Evolutionary conservation across 805 yeast species (phyloP).

Genomic region (Ogataea kodamae): DNA sequence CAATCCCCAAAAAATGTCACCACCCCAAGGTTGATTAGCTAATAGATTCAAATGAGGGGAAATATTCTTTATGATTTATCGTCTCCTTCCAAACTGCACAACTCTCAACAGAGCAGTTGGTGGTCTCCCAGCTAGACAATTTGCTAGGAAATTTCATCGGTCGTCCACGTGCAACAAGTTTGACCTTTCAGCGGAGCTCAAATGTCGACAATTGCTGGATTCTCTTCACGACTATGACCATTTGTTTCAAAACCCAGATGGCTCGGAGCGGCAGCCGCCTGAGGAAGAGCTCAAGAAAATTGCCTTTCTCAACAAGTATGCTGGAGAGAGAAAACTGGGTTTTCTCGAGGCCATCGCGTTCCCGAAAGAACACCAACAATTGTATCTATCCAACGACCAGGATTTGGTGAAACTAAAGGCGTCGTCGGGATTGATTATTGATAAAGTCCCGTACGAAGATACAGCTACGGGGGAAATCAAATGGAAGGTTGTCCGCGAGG

Average conservation of each 20-base stretch:
- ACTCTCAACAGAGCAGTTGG: no score
- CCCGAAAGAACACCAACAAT: conserved; percentile 47
- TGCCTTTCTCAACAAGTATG: conserved; percentile 64
- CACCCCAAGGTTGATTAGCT: no score
- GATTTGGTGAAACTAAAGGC: conserved; percentile 57
- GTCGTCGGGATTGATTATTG: conserved; percentile 63
- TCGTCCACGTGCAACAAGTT: conserved; percentile 23
- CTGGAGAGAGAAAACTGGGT: conserved; percentile 53
- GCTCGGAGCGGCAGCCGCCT: conserved; percentile 63
- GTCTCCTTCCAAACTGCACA: no score
- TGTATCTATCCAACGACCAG: conserved; percentile 57
- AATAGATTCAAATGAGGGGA: no score
- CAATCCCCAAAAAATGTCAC: no score
- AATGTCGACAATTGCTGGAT: conserved; percentile 59
- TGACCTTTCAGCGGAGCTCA: conserved; percentile 52
- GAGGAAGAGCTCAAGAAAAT: conserved; percentile 70
- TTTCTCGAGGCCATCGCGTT: conserved; percentile 42
- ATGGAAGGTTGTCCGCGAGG: conserved; percentile 73
- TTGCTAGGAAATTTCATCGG: no score
- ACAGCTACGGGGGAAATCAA: conserved; percentile 72
- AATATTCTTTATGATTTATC: no score
- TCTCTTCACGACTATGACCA: conserved; percentile 61
- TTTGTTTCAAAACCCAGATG: conserved; percentile 72
- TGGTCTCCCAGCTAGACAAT: no score
- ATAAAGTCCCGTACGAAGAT: conserved; percentile 81